Base-by-base conservation (phyloP, 345 rosid genomes). In the Corchorus olitorius region DNA sequence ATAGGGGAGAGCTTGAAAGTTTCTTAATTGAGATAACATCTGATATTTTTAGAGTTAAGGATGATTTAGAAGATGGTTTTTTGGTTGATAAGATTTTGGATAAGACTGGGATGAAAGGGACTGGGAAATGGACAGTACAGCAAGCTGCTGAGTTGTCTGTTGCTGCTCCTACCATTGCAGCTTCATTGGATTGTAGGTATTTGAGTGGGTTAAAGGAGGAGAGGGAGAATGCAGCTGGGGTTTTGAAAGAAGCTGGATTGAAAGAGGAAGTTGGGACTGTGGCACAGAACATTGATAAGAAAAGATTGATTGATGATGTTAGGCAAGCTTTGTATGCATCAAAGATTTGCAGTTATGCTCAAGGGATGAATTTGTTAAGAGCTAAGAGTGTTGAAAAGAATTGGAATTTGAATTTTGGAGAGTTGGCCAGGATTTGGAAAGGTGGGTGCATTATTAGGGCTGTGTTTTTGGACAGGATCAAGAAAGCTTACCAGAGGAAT, bases 71-170 rank as follows among this genome's bases (percentile, higher is more conserved):
- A 1, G 94, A 87, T 65, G 98, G 92, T 11, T 88, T 85, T 72
- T 84, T 94, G 81, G 98, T 94, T 2, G 98, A 94, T 78, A 94
- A 94, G 93, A 95, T 95, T 79, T 52, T 95, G 74, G 99, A 95
- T 73, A 95, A 94, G 85, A 94, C 99, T 0, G 99, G 99, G 17
- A 94, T 94, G 99, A 94, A 94, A 80, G 99, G 99, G 15, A 93
- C 99, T 0, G 99, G 99, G 15, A 95, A 95, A 79, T 95, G 99
- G 99, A 95, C 99, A 0, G 98, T 95, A 11, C 99, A 95, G 83
- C 98, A 93, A 77, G 98, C 99, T 2, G 98, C 99, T 0, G 98
- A 95, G 88, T 90, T 95, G 34, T 93, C 97, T n/a, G 95, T 93
- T 35, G 99, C 98, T 0, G 98, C 99, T 1, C 99, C 99, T 0